Evolutionary conservation across 371 early-diverging fungal genomes (phyloP), one percentile per base, ranked within the genome.

Genomic region (Apophysomyces trapeziformis): DNA sequence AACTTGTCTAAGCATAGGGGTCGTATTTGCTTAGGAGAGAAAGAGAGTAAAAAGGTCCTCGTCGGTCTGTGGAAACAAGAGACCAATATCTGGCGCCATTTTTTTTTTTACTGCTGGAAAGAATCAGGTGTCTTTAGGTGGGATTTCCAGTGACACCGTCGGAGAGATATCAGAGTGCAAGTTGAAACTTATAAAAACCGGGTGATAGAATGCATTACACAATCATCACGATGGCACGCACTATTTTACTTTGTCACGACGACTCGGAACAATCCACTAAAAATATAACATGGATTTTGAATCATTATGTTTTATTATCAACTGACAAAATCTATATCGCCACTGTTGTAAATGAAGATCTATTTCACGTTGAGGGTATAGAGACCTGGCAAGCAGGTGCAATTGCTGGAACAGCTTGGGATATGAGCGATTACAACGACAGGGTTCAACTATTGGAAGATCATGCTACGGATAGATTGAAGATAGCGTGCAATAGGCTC

Each of bases 311-410:
- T n/a, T 26, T 77, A 26, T 54, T 66, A 59, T 47, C 71, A 13
- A 68, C 66, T 1, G 77, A 74, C 56, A 61, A 65, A 21, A 65
- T 77, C 9, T 61, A 60, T 0, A 18, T 77, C 11, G 68, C 64
- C 9, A 74, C 68, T 5, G 72, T 72, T 47, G 61, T 74, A 21
- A 69, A 77, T 38, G 77, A 77, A 38, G 74, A 74, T 58, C 63
- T 72, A 8, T 50, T 70, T 35, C 63, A 67, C 14, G 66, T 77
- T 12, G 75, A 77, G 57, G 78, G 78, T 1, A 43, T 69, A n/a
- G 70, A 70, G 64, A 72, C 73, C 1, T 64, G 69, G 38, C 73
- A 76, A 36, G 44, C 78, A 13, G 57, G 68, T 1, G 64, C 71
- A 0, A 68, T 69, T 41, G 75, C 75, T 14, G 58, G 67, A 26